These are phyloP conservation scores for Arthonia radiata DNA, from an alignment of 495 filamentous ascomycete species.

Conservation along the genomic window DNA sequence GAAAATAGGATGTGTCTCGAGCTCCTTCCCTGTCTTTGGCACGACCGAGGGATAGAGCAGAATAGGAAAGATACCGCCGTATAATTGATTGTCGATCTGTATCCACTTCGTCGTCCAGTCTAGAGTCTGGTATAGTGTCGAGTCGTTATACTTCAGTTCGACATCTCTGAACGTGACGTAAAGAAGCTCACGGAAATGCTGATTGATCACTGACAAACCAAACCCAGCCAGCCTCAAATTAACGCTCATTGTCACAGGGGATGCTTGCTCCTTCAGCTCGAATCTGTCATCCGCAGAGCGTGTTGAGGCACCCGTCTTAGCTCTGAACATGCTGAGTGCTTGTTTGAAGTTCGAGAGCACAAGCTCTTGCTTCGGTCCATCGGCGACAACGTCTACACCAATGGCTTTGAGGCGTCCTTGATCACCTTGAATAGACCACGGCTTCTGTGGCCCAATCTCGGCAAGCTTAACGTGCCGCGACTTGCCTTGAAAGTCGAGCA, in stretches of 20 bases:
- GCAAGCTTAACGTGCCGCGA: slow-evolving; percentile 79
- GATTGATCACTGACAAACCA: slow-evolving; percentile 81
- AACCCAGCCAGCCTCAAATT: slow-evolving; percentile 73
- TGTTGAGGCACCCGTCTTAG: slow-evolving; percentile 29
- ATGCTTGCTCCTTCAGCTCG: slow-evolving; percentile 78
- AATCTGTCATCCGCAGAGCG: slow-evolving; percentile 39
- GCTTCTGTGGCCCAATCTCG: slow-evolving; percentile 85
- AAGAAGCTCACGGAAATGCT: slow-evolving; percentile 70
- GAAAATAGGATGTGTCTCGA: slow-evolving; percentile 85
- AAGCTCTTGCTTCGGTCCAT: slow-evolving; percentile 83
- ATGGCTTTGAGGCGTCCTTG: slow-evolving; percentile 51
- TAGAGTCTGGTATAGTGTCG: slow-evolving; percentile 73
- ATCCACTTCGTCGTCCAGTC: slow-evolving; percentile 89
- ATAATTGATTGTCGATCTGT: slow-evolving; percentile 96
- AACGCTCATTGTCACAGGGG: slow-evolving; percentile 64
- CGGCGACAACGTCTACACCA: slow-evolving; percentile 83
- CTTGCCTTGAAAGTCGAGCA: slow-evolving; percentile 53
- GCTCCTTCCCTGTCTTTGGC: slow-evolving; percentile 89
- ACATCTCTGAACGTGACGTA: slow-evolving; percentile 90
- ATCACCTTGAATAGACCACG: slow-evolving; percentile 51
- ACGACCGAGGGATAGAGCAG: slow-evolving; percentile 96
- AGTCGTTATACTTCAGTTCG: slow-evolving; percentile 74
- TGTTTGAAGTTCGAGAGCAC: slow-evolving; percentile 84
- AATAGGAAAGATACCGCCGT: slow-evolving; percentile 94
- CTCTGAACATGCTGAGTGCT: slow-evolving; percentile 85